Evolutionary conservation across 352 stramenopile genomes (phyloP).

Genomic region (Pythium insidiosum): DNA sequence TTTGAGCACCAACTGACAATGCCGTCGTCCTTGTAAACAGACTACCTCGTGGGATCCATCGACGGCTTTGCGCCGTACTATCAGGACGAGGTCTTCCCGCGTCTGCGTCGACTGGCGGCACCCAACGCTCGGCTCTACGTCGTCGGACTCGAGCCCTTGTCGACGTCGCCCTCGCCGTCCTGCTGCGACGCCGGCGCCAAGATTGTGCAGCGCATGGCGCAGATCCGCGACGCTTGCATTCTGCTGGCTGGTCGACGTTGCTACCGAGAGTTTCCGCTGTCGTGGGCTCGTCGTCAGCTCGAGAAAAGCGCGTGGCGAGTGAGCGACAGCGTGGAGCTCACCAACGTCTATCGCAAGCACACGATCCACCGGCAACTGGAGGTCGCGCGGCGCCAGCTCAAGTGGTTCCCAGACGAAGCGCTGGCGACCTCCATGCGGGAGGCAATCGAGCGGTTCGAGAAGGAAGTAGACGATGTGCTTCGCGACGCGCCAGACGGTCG

Average conservation of each 20-base stretch:
- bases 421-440: conserved; percentile 15
- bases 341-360: conserved; percentile 64
- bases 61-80: conserved; percentile 82
- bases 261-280: conserved; percentile 75
- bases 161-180: conserved; percentile 19
- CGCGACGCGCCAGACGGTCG: conserved; percentile 1
- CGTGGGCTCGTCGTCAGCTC: conserved; percentile 64
- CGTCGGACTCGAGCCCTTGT: conserved; percentile 65
- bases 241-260: conserved; percentile 55
- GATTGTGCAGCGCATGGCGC: conserved; percentile 34
- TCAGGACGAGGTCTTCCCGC: conserved; percentile 74
- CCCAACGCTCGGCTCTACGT: conserved; percentile 65
- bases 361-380: conserved; percentile 80
- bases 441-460: conserved; percentile 25
- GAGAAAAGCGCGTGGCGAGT: conserved; percentile 26
- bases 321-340: conserved; percentile 36
- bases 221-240: conserved; percentile 70
- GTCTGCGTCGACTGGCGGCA: conserved; percentile 41
- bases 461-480: conserved; percentile 18
- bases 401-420: conserved; percentile 40
- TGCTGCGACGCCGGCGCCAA: conserved; percentile 15
- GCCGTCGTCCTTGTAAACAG: conserved; percentile 6
- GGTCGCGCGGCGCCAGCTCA: conserved; percentile 66
- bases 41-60: conserved; percentile 85
- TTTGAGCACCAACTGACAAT: neutral